These are phyloP conservation scores for Hypocreales sp. DNA, from an alignment of 2,329 filamentous ascomycete species.

Conservation along the genomic window DNA sequence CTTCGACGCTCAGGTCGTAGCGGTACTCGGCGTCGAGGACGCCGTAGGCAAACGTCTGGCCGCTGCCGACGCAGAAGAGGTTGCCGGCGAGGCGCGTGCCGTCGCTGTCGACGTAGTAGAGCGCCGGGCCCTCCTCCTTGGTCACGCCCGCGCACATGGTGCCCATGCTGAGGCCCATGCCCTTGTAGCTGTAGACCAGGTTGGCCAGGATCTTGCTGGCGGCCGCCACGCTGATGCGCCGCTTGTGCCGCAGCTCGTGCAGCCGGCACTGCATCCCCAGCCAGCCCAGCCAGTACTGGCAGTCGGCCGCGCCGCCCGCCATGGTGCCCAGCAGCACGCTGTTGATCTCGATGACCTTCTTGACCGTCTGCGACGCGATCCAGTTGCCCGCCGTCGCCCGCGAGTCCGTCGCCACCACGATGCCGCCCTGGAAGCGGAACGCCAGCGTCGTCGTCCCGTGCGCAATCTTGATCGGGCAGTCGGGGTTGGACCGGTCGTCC, in stretches of 20 bases:
- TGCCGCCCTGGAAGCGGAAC: conserved; percentile 95
- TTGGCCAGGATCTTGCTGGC: conserved; percentile 98
- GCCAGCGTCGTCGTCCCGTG: conserved; percentile 97
- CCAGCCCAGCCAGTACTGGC: conserved; percentile 99
- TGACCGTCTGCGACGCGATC: conserved; percentile 99
- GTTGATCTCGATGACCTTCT: conserved; percentile 99
- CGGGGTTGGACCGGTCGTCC: conserved; percentile 91
- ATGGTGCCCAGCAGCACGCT: conserved; percentile 87
- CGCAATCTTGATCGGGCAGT: conserved; percentile 97
- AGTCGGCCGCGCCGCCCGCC: conserved; percentile 97
- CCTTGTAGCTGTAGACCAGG: conserved; percentile 96
- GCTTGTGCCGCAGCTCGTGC: conserved; percentile 98
- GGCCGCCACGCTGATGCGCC: conserved; percentile 91
- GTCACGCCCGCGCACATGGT: conserved; percentile 99
- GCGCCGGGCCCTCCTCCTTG: conserved; percentile 83
- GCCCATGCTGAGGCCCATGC: conserved; percentile 96
- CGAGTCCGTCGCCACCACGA: conserved; percentile 96
- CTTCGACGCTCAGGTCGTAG: conserved; percentile 76
- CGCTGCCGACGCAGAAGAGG: conserved; percentile 94
- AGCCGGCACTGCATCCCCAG: conserved; percentile 98
- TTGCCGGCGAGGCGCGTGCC: conserved; percentile 86
- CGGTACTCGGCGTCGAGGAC: conserved; percentile 91
- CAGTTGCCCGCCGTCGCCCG: conserved; percentile 94
- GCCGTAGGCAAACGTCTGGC: conserved; percentile 97
- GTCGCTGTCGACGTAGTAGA: conserved; percentile 96